Evolutionary conservation across 129 eudicot species (phyloP), one percentile per base, ranked within the genome.

Genomic region (Centrapalus pauciflorus): DNA sequence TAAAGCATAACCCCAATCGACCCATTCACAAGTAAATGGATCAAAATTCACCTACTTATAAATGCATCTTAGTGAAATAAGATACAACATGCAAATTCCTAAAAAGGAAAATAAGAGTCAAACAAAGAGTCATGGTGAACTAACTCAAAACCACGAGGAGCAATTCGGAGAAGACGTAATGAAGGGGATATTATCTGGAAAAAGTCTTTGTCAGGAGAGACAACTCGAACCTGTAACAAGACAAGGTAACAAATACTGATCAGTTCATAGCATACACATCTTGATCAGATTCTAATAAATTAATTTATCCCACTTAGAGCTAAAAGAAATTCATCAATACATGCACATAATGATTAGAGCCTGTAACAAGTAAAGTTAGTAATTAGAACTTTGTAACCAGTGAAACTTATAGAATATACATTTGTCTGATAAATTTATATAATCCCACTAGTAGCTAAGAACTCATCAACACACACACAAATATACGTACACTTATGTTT

Each of bases 161-260:
- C 92, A 55, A 86, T 84, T 75, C 99, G 85, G 76, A 93, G 63
- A 68, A 93, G 96, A 43, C 96, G 99, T 63, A 93, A 77, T 3
- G 99, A 93, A 46, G 99, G 99, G 64, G 99, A 93, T 66, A 93
- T 77, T 67, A 93, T 93, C 84, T 93, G 96, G 57, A 93, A 93
- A 71, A 93, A 93, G 67, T 93, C 99, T 80, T 89, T 93, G 75
- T 93, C 99, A 0, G 99, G 99, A 67, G 99, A 93, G 79, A 93
- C 99, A 74, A 93, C 95, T 71, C 96, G 84, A 32, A 93, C 99
- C 99, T 93, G 84, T 49, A 67, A 51, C 71, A 55, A 76, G 54
- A 70, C 43, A 12, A 66, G 2, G 23, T 41, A 59, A 50, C 65
- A 56, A 24, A 58, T 26, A 37, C 2, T 25, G 13, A 55, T 68